A percentile compares a stretch with the other conserved stretches of the same genome.
Conservation (phyloP, 1,139 yeast genomes). For the Debaryomycetaceae sp. region DNA sequence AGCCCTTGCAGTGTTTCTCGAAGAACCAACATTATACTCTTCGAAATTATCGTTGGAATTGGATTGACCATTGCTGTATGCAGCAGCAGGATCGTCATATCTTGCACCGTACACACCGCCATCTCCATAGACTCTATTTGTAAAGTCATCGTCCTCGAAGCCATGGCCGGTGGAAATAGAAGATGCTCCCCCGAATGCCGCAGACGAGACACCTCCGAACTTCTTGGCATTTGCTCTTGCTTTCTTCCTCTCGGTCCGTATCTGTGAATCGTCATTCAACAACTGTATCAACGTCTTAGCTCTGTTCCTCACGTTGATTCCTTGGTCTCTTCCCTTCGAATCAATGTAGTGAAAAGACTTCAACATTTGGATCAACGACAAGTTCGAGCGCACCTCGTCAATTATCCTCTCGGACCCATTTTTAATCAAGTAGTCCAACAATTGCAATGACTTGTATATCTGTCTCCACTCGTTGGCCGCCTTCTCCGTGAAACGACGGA, state of each 20-base stretch:
- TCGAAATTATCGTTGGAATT: slow-evolving; percentile 52
- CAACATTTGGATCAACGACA: slow-evolving; percentile 81
- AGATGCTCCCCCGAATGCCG: slow-evolving; percentile 51
- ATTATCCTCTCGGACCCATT: slow-evolving; percentile 94
- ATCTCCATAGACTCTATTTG: slow-evolving; percentile 68
- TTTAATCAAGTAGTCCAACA: slow-evolving; percentile 84
- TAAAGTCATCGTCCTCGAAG: slow-evolving; percentile 50
- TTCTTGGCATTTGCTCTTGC: slow-evolving; percentile 82
- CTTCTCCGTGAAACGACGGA: slow-evolving; percentile 87
- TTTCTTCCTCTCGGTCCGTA: slow-evolving; percentile 83
- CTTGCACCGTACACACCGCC: slow-evolving; percentile 78
- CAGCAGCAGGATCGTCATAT: slow-evolving; percentile 55
- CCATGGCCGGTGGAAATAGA: slow-evolving; percentile 32
- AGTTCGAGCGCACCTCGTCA: slow-evolving; percentile 87
- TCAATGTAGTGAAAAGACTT: slow-evolving; percentile 93
- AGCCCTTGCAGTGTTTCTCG: slow-evolving; percentile 29
- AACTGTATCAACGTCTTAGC: slow-evolving; percentile 72
- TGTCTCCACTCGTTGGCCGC: slow-evolving; percentile 98
- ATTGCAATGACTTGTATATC: slow-evolving; percentile 87
- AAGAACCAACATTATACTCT: slow-evolving; percentile 60
- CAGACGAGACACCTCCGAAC: slow-evolving; percentile 65
- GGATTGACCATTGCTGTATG: slow-evolving; percentile 36
- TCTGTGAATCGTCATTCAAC: slow-evolving; percentile 70
- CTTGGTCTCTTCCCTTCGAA: slow-evolving; percentile 93
- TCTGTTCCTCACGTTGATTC: slow-evolving; percentile 89